Evolutionary conservation across 139 green algal genomes (phyloP).

Genomic region (Tetraselmis striata): DNA sequence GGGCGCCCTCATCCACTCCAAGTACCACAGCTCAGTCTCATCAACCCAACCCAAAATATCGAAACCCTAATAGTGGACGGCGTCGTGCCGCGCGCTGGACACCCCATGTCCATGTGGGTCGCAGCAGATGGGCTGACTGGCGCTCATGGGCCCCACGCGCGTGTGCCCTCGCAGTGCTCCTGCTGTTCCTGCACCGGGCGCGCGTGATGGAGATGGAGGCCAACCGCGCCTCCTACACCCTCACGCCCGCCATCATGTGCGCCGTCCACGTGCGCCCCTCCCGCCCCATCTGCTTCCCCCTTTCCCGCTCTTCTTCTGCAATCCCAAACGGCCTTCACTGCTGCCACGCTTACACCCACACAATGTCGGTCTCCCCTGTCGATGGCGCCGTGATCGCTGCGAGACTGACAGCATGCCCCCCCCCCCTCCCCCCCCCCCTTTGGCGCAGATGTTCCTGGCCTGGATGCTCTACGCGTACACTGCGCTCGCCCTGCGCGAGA

Average conservation of each 20-base stretch:
- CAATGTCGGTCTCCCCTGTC: too few relatives aligned
- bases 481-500: slow-evolving; percentile 81
- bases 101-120: too few relatives aligned
- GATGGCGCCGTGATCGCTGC: background rate
- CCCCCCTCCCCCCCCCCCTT: background rate
- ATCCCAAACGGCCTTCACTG: too few relatives aligned
- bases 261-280: slow-evolving; percentile 15
- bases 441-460: slow-evolving; percentile 72
- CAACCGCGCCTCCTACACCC: slow-evolving; percentile 28
- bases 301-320: background rate
- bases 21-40: background rate
- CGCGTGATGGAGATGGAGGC: slow-evolving; percentile 12
- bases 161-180: slow-evolving; percentile 6
- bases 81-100: too few relatives aligned
- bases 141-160: too few relatives aligned
- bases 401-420: background rate
- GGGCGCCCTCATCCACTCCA: background rate
- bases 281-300: background rate
- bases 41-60: too few relatives aligned
- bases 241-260: slow-evolving; percentile 64
- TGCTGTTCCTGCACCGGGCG: slow-evolving; percentile 45
- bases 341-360: too few relatives aligned
- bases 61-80: too few relatives aligned
- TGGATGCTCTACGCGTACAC: slow-evolving; percentile 96
- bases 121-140: too few relatives aligned